Percentiles rank a stretch among this genome's conserved stretches.
These are phyloP conservation scores for Mycogone perniciosa DNA, from an alignment of 2,329 filamentous ascomycete genomes.

Conservation along the genomic window DNA sequence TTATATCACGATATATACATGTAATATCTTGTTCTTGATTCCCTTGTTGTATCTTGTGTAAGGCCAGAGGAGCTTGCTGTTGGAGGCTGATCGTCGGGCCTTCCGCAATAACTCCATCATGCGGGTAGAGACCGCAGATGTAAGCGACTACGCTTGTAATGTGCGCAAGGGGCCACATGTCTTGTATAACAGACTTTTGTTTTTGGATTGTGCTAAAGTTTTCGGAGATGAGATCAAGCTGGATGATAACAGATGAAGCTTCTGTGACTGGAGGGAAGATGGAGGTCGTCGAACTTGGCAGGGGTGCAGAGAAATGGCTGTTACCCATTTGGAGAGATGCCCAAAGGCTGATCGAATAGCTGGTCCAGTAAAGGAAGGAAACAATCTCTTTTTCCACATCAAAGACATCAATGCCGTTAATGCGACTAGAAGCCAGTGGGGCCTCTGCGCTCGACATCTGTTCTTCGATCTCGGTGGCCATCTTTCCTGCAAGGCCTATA, in stretches of 20 bases:
- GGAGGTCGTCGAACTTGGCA: constrained; percentile 20
- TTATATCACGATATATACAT: constrained; percentile 24
- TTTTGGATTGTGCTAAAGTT: constrained; percentile 32
- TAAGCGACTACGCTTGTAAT: constrained; percentile 27
- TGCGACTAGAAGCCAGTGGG: constrained; percentile 27
- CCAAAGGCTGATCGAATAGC: constrained; percentile 34
- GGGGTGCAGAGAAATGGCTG: constrained; percentile 18
- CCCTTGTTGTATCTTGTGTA: constrained; percentile 18
- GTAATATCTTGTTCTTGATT: constrained; percentile 16
- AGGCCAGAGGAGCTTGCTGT: constrained; percentile 19
- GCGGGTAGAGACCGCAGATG: constrained; percentile 22
- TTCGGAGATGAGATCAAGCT: constrained; percentile 30
- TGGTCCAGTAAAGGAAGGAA: constrained; percentile 34
- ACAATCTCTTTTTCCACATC: constrained; percentile 35
- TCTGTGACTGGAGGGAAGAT: constrained; percentile 26
- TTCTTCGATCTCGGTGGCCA: constrained; percentile 28
- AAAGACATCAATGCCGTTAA: constrained; percentile 36
- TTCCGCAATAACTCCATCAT: constrained; percentile 12
- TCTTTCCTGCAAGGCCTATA: constrained; percentile 26
- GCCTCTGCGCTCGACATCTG: constrained; percentile 22
- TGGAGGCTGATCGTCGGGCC: constrained; percentile 16
- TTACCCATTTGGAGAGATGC: constrained; percentile 30
- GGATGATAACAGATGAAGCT: constrained; percentile 24
- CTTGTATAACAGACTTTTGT: constrained; percentile 28
- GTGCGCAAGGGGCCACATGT: constrained; percentile 31